phyloP scores from a whole-genome alignment of 2,329 filamentous ascomycete species.

The Xylaria polymorpha region DNA sequence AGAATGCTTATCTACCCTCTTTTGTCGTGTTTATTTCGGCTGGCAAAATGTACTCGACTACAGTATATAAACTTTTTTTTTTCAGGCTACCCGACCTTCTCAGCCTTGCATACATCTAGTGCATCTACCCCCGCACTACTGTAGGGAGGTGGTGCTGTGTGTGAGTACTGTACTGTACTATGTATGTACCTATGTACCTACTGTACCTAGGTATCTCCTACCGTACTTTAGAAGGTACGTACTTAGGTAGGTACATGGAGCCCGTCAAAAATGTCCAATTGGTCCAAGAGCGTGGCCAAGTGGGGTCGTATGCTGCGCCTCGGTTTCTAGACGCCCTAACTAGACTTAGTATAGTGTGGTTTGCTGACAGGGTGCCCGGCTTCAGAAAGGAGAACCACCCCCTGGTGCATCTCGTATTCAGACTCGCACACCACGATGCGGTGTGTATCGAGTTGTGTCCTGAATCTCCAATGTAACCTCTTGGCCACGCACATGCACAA shows the following conservation, averaged over 20 bases:
- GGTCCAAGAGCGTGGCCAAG: neutral
- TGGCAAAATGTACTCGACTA: neutral
- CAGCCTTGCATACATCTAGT: constrained; percentile 12
- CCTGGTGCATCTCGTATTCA: constrained; percentile 13
- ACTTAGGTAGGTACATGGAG: neutral
- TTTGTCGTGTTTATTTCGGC: neutral
- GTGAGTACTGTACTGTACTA: no score
- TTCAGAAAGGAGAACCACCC: neutral
- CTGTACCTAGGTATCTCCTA: neutral
- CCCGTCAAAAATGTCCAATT: neutral
- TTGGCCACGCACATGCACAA: constrained; percentile 21
- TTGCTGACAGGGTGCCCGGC: neutral
- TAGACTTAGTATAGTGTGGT: neutral
- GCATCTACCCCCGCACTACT: constrained; percentile 3
- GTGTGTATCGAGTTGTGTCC: neutral
- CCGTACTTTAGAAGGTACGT: neutral
- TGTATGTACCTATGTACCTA: neutral
- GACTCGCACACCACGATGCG: constrained; percentile 1
- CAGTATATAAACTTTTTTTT: neutral
- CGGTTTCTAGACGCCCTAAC: neutral
- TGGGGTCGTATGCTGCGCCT: constrained; percentile 21
- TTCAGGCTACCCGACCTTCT: neutral
- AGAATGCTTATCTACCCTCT: neutral
- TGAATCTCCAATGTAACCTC: constrained; percentile 24
- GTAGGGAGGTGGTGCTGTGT: neutral